Evolutionary conservation across 179 eudicot species (phyloP), one percentile per base, ranked within the genome.

Genomic region (Heliamphora pulchella): DNA sequence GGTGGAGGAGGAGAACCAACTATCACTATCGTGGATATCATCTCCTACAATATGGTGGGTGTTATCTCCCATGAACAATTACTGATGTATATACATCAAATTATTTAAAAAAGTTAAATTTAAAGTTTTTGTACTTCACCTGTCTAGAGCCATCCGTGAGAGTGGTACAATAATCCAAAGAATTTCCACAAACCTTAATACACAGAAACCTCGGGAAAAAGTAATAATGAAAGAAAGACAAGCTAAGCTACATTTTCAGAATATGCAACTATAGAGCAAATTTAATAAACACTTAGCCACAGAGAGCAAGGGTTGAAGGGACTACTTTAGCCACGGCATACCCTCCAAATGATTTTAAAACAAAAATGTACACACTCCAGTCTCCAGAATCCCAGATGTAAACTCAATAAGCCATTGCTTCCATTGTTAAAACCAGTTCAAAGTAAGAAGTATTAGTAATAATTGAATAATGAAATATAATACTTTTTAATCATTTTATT

Each of bases 261-360:
- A 61, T 63, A 46, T 63, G 44, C 71, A 46, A 20, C 20, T 41
- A 48, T 5, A n/a, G 41, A 50, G 11, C 22, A 41, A 50, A 64
- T 47, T 48, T 41, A 41, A 8, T 51, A 63, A 72, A 17, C 41
- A 41, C 48, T 13, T 14, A 8, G 50, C 9, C 14, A 80, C 3
- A 72, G 22, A 20, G 50, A 66, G 2, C 17, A 44, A 13, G 17
- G 76, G 50, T 11, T 14, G 7, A 31, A 31, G 54, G 14, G 5
- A 61, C 46, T 20, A 43, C 2, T 50, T 55, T 17, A 51, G 43
- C 73, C 48, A 53, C 18, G 13, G 46, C 80, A 39, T 89, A 96
- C 99, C 99, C 71, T 87, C 59, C 66, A 67, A 85, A 76, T 57
- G 81, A 69, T 47, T 51, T 54, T 18, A 47, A 54, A 8, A 68